Percentiles rank a stretch among this genome's conserved stretches.
Evolutionary conservation across 2,329 filamentous ascomycete genomes (phyloP).

Genomic region (Zasmidium citrigriseum): DNA sequence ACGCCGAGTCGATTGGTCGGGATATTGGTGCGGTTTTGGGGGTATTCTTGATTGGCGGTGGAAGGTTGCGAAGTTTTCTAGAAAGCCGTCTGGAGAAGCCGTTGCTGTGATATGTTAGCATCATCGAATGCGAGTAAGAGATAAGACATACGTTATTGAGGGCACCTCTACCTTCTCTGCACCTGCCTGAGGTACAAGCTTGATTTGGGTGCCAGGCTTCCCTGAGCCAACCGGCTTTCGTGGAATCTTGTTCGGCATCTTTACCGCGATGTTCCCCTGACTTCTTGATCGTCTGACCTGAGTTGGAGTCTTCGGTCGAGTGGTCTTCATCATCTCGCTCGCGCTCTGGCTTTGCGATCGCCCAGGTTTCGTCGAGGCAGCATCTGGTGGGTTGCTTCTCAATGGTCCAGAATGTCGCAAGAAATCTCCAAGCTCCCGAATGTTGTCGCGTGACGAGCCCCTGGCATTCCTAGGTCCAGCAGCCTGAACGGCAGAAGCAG

Average conservation of each 20-base stretch:
- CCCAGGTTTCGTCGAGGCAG: constrained; percentile 3
- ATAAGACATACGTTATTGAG: neutral
- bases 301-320: neutral
- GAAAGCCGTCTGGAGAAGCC: constrained; percentile 32
- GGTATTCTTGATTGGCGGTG: constrained; percentile 6
- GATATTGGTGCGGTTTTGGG: constrained; percentile 6
- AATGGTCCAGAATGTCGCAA: constrained; percentile 25
- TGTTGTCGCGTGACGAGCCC: constrained; percentile 9
- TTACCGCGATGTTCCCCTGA: constrained; percentile 5
- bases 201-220: constrained; percentile 3
- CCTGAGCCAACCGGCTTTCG: constrained; percentile 7
- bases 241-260: constrained; percentile 1
- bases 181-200: neutral
- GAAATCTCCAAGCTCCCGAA: constrained; percentile 27
- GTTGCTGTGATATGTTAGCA: constrained; percentile 17
- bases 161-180: neutral
- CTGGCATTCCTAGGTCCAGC: constrained; percentile 1
- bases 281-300: constrained; percentile 16
- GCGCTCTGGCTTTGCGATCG: constrained; percentile 18
- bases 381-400: constrained; percentile 28
- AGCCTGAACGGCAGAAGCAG: constrained; percentile 4
- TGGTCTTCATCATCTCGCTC: constrained; percentile 1
- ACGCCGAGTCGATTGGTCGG: constrained; percentile 20
- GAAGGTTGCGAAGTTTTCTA: constrained; percentile 27
- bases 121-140: neutral